These are phyloP conservation scores for Paulownia fortunei DNA, from an alignment of 257 asterid genomes.

Conservation along the genomic window DNA sequence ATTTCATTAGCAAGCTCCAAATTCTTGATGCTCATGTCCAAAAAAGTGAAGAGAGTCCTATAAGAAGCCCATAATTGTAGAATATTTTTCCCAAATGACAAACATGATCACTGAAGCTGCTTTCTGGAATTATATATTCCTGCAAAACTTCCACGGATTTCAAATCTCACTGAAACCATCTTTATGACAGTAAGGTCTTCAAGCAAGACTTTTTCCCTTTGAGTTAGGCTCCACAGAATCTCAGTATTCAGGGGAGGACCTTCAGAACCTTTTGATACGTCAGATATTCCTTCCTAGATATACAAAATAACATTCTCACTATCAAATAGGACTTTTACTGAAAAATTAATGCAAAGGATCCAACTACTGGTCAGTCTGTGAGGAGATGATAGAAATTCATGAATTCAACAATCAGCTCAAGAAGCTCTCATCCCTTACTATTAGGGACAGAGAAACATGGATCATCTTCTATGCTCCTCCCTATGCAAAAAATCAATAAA, in stretches of 20 bases:
- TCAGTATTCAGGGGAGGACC: not conserved
- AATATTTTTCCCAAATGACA: not conserved
- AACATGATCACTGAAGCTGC: conserved; percentile 7
- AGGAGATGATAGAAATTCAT: not conserved
- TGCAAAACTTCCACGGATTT: conserved; percentile 4
- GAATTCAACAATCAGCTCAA: not conserved
- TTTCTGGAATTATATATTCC: not conserved
- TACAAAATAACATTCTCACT: not conserved
- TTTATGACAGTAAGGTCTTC: not conserved
- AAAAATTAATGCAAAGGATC: not conserved
- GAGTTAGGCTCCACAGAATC: conserved; percentile 6
- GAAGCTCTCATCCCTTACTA: not conserved
- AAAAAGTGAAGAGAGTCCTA: not conserved
- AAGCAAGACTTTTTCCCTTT: not conserved
- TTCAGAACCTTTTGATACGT: conserved; percentile 16
- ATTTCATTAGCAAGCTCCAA: not conserved
- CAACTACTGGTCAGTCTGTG: not conserved
- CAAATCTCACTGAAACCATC: conserved; percentile 8
- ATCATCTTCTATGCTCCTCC: not conserved
- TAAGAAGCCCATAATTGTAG: not conserved
- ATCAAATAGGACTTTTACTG: conserved; percentile 14
- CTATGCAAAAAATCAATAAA: conserved; percentile 3
- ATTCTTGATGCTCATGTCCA: not conserved
- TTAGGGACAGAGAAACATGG: conserved; percentile 10
- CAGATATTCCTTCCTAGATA: not conserved